Conservation (phyloP, 768 basidiomycete species). For the Suillus discolor region DNA sequence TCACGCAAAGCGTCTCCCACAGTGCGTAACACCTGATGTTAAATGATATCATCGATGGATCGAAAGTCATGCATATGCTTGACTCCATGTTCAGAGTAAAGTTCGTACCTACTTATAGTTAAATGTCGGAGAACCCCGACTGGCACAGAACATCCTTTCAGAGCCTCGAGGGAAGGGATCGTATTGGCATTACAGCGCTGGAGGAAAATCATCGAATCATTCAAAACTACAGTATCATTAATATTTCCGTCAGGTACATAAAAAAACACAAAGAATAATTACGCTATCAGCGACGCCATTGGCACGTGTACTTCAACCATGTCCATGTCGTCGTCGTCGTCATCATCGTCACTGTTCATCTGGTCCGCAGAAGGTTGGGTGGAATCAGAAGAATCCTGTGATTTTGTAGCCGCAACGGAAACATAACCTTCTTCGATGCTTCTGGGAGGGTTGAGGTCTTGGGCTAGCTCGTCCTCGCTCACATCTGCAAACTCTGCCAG, state of each 20-base stretch:
- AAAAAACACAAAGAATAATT: conserved; percentile 11
- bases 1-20: not conserved
- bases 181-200: not conserved
- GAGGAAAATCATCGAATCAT: not conserved
- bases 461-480: conserved; percentile 32
- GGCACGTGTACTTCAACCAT: conserved; percentile 31
- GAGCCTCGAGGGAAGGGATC: not conserved
- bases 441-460: conserved; percentile 22
- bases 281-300: conserved; percentile 18
- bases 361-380: not conserved
- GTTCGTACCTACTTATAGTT: not conserved
- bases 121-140: not conserved
- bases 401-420: not conserved
- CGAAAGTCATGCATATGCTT: no score
- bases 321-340: conserved; percentile 24
- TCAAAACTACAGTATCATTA: conserved; percentile 7
- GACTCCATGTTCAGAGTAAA: not conserved
- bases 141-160: not conserved
- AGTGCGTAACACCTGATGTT: not conserved
- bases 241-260: not conserved
- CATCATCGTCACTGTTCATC: conserved; percentile 9
- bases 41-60: not conserved
- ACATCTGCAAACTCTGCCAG: conserved; percentile 64
- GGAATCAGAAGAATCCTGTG: not conserved
- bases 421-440: not conserved